These are phyloP conservation scores for Phaeosphaeriaceae sp. DNA, from an alignment of 2,329 filamentous ascomycete genomes.

Conservation along the genomic window DNA sequence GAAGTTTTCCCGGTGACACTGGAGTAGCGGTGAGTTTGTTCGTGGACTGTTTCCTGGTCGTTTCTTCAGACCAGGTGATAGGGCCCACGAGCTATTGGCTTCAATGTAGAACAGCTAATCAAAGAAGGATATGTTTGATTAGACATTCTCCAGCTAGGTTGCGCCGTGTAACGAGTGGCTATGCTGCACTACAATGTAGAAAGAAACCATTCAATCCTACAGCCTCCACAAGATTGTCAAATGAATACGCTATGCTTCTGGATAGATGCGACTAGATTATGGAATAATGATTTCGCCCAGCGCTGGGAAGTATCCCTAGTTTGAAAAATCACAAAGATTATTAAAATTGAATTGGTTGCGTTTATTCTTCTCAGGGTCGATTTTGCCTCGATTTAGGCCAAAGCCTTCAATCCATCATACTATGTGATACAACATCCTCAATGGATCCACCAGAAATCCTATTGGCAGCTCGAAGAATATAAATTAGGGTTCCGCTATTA, in stretches of 20 bases:
- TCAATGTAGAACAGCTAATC: conserved; percentile 4
- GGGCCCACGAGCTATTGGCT: conserved; percentile 2
- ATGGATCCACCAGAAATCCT: neutral
- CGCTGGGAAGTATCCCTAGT: no score
- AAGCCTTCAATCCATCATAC: neutral
- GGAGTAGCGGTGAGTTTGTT: conserved; percentile 19
- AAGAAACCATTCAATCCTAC: neutral
- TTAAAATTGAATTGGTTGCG: no score
- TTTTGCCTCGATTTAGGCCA: neutral
- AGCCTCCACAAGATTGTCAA: neutral
- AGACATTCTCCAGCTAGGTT: neutral
- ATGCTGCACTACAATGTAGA: neutral
- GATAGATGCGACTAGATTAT: neutral
- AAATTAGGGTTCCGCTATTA: conserved; percentile 9
- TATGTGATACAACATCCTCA: neutral
- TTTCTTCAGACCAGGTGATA: no score
- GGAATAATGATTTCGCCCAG: no score
- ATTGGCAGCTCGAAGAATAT: conserved; percentile 8
- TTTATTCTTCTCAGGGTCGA: no score
- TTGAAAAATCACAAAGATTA: no score
- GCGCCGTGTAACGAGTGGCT: conserved; percentile 4
- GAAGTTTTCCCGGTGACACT: conserved; percentile 7
- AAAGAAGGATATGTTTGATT: conserved; percentile 6
- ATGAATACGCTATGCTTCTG: neutral
- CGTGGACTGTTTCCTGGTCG: neutral